Conservation (phyloP, 345 rosid genomes). For the Populus nigra region DNA sequence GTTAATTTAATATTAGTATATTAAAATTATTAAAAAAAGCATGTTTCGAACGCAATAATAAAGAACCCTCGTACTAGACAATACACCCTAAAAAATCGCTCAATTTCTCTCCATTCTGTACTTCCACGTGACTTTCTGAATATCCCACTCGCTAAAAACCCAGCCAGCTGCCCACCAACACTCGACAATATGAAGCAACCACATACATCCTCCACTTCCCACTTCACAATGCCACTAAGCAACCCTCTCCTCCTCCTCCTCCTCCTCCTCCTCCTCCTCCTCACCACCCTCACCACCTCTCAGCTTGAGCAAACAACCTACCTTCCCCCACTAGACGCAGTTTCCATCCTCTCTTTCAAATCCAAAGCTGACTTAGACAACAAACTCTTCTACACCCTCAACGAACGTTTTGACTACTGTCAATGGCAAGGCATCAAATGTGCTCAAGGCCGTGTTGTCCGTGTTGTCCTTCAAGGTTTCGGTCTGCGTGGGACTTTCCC, state of each 20-base stretch:
- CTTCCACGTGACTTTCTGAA: slow-evolving; percentile 36
- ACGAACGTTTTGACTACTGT: slow-evolving; percentile 86
- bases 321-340: slow-evolving; percentile 65
- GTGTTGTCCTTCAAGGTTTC: slow-evolving; percentile 48
- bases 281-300: slow-evolving; percentile 19
- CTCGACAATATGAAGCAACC: neutral
- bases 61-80: neutral
- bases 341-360: slow-evolving; percentile 73
- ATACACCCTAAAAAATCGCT: neutral
- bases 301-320: slow-evolving; percentile 32
- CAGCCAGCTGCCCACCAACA: slow-evolving; percentile 24
- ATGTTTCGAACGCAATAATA: too few relatives aligned
- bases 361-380: slow-evolving; percentile 77
- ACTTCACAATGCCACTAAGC: slow-evolving; percentile 1
- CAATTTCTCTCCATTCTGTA: slow-evolving; percentile 3
- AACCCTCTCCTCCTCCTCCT: slow-evolving; percentile 12
- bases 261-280: slow-evolving; percentile 21
- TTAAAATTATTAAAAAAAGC: too few relatives aligned
- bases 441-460: slow-evolving; percentile 75
- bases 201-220: neutral
- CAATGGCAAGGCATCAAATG: slow-evolving; percentile 94
- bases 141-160: slow-evolving; percentile 3
- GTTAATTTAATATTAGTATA: too few relatives aligned
- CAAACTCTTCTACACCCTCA: slow-evolving; percentile 64
- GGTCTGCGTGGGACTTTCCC: slow-evolving; percentile 70